Percentiles rank a stretch among this genome's conserved stretches.
These are phyloP conservation scores for Torulaspora indica DNA, from an alignment of 805 yeast species.

Conservation along the genomic window DNA sequence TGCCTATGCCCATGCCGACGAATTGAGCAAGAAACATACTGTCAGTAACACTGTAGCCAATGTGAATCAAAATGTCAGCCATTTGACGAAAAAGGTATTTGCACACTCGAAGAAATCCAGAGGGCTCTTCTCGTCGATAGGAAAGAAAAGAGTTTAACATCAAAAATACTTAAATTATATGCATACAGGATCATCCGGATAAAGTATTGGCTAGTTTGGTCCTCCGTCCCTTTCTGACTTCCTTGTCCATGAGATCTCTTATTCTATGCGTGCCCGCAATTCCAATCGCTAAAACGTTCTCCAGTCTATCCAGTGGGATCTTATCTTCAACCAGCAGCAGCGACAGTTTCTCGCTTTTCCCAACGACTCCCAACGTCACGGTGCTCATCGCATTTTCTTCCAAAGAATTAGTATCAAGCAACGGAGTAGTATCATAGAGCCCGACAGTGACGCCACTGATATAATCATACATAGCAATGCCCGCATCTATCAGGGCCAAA, in stretches of 20 bases:
- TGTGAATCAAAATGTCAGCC: conserved; percentile 45
- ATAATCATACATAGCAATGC: conserved; percentile 89
- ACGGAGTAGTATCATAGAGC: conserved; percentile 66
- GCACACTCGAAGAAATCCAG: conserved; percentile 48
- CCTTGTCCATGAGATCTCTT: conserved; percentile 79
- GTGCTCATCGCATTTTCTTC: conserved; percentile 83
- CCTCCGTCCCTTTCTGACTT: conserved; percentile 72
- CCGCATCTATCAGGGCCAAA: conserved; percentile 89
- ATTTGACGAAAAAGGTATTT: conserved; percentile 47
- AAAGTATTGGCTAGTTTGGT: conserved; percentile 45
- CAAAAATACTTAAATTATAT: conserved; percentile 8
- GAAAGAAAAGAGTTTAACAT: conserved; percentile 47
- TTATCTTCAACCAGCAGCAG: conserved; percentile 75
- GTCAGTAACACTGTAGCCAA: conserved; percentile 41
- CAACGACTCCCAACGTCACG: conserved; percentile 79
- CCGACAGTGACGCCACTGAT: conserved; percentile 80
- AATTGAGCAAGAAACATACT: conserved; percentile 36
- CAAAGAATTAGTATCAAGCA: conserved; percentile 73
- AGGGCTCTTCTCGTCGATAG: conserved; percentile 48
- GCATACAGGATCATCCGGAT: conserved; percentile 3
- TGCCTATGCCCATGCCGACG: conserved; percentile 63
- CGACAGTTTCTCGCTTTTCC: conserved; percentile 73
- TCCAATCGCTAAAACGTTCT: conserved; percentile 70
- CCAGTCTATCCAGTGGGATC: conserved; percentile 76
- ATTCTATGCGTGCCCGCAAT: conserved; percentile 82